Evolutionary conservation across 2,329 filamentous ascomycete genomes (phyloP).

Genomic region (Phaeoacremonium minimum): DNA sequence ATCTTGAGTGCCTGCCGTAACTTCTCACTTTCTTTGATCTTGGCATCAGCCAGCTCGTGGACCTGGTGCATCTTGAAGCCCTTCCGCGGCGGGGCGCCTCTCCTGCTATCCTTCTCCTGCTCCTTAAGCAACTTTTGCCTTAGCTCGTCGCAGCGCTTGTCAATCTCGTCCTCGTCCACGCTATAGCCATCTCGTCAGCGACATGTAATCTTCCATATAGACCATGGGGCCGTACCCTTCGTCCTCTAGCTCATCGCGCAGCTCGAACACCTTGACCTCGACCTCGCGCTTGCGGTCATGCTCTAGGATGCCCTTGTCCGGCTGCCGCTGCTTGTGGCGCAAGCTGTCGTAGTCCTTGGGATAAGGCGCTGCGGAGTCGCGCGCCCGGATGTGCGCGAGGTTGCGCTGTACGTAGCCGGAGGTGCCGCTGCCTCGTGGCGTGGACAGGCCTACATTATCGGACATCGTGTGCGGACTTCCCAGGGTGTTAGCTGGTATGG

Average conservation of each 20-base stretch:
- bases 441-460: constrained; percentile 93
- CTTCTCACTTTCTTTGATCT: constrained; percentile 91
- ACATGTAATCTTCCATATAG: not conserved
- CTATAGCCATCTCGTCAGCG: constrained; percentile 31
- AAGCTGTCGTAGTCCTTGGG: constrained; percentile 63
- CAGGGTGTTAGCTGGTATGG: constrained; percentile 1
- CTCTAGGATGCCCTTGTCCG: constrained; percentile 88
- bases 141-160: constrained; percentile 65
- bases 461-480: constrained; percentile 70
- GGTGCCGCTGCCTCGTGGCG: constrained; percentile 89
- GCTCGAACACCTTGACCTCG: constrained; percentile 88
- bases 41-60: constrained; percentile 92
- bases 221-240: constrained; percentile 58
- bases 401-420: constrained; percentile 98
- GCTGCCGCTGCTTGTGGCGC: constrained; percentile 74
- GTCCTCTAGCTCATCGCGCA: constrained; percentile 88
- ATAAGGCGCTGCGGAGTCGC: constrained; percentile 77
- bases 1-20: constrained; percentile 84
- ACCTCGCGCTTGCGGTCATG: constrained; percentile 89
- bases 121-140: constrained; percentile 59
- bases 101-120: constrained; percentile 37
- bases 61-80: constrained; percentile 88
- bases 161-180: constrained; percentile 86
- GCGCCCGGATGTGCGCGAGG: constrained; percentile 79
- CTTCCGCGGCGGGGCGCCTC: constrained; percentile 34